A percentile compares a stretch with the other conserved stretches of the same genome.
Evolutionary conservation across 306 rosid genomes (phyloP).

Genomic region (Canavalia gladiata): DNA sequence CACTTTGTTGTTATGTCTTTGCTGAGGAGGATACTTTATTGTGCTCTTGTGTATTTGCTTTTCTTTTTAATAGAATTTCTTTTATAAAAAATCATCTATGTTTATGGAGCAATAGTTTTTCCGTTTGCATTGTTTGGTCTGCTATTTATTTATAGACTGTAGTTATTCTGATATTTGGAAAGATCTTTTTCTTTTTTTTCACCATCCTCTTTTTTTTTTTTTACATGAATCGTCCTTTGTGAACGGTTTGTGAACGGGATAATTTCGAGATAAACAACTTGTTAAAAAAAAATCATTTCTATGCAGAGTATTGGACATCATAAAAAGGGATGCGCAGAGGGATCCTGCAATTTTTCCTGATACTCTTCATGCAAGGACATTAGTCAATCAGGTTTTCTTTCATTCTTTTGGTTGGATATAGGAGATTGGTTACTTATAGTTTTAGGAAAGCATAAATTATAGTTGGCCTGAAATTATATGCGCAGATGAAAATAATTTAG

Average conservation of each 20-base stretch:
- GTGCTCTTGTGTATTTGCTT: slow-evolving; percentile 2
- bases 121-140: background rate
- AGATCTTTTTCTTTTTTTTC: background rate
- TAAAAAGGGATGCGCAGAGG: slow-evolving; percentile 74
- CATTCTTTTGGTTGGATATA: slow-evolving; percentile 38
- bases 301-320: slow-evolving; percentile 81
- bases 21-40: background rate
- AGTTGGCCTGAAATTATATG: slow-evolving; percentile 27
- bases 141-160: slow-evolving; percentile 11
- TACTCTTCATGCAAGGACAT: slow-evolving; percentile 69
- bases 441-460: slow-evolving; percentile 23
- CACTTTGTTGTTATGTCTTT: slow-evolving; percentile 5
- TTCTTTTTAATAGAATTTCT: slow-evolving; percentile 4
- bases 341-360: slow-evolving; percentile 82
- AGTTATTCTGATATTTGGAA: slow-evolving; percentile 29
- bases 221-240: slow-evolving; percentile 10
- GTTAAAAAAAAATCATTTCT: slow-evolving; percentile 30
- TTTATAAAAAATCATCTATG: background rate
- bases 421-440: slow-evolving; percentile 30
- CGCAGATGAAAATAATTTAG: slow-evolving; percentile 18
- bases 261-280: slow-evolving; percentile 39
- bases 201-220: background rate
- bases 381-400: slow-evolving; percentile 77
- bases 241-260: slow-evolving; percentile 1
- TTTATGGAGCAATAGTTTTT: slow-evolving; percentile 23